These are phyloP conservation scores for Sclerotinia nivalis DNA, from an alignment of 2,329 filamentous ascomycete genomes.

Conservation along the genomic window DNA sequence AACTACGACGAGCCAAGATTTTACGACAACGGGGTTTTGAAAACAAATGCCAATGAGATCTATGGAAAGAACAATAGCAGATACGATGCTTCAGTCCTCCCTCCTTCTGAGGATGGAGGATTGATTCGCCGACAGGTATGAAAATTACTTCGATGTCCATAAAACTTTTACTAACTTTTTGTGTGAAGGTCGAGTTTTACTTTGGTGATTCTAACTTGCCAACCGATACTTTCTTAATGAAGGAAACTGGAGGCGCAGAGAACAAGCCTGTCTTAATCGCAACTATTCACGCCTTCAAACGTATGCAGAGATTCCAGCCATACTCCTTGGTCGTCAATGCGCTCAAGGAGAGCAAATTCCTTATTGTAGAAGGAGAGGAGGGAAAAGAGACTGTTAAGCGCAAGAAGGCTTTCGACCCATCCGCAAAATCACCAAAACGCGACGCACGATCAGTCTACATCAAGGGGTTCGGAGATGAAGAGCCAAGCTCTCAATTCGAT, in stretches of 20 bases:
- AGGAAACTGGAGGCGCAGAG: slow-evolving; percentile 71
- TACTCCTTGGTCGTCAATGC: slow-evolving; percentile 81
- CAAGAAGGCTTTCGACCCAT: slow-evolving; percentile 67
- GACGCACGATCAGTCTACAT: slow-evolving; percentile 81
- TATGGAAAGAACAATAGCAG: slow-evolving; percentile 49
- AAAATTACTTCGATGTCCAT: neutral
- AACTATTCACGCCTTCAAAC: slow-evolving; percentile 82
- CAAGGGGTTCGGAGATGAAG: slow-evolving; percentile 90
- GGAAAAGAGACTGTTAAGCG: slow-evolving; percentile 72
- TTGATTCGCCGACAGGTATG: slow-evolving; percentile 67
- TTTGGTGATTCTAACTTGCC: slow-evolving; percentile 90
- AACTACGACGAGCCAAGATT: slow-evolving; percentile 24
- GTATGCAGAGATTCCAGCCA: slow-evolving; percentile 93
- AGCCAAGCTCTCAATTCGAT: slow-evolving; percentile 84
- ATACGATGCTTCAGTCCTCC: slow-evolving; percentile 55
- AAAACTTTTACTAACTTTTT: slow-evolving; percentile 23
- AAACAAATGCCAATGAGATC: slow-evolving; percentile 34
- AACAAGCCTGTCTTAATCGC: slow-evolving; percentile 82
- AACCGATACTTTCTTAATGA: slow-evolving; percentile 84
- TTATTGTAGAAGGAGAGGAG: slow-evolving; percentile 74
- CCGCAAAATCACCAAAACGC: slow-evolving; percentile 53
- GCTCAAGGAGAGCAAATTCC: slow-evolving; percentile 71
- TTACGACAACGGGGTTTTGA: slow-evolving; percentile 34
- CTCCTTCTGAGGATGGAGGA: slow-evolving; percentile 60
- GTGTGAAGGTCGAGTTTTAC: slow-evolving; percentile 83